A percentile compares a stretch with the other conserved stretches of the same genome.
Conservation (phyloP, 2,329 filamentous ascomycete genomes). For the Aspergillus pseudoviridinutans region DNA sequence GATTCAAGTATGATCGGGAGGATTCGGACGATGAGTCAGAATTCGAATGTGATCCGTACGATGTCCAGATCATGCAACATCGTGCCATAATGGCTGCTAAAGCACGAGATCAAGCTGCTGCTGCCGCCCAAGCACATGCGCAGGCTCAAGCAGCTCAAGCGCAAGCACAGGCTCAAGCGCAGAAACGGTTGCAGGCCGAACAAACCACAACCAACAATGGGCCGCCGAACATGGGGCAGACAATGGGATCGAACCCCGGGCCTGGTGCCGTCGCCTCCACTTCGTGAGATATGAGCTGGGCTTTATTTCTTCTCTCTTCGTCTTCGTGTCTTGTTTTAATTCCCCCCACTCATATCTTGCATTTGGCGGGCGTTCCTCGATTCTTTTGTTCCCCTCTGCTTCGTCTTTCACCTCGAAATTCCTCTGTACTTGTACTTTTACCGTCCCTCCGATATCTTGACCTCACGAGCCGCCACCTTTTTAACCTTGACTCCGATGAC, state of each 20-base stretch:
- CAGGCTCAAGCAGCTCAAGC: slow-evolving; percentile 41
- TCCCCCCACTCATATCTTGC: slow-evolving; percentile 17
- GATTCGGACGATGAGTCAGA: slow-evolving; percentile 72
- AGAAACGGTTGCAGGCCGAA: slow-evolving; percentile 35
- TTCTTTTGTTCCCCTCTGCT: slow-evolving; percentile 15
- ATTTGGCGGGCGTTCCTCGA: slow-evolving; percentile 32
- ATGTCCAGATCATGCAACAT: slow-evolving; percentile 55
- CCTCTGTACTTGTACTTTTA: slow-evolving; percentile 29
- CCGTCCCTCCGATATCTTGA: slow-evolving; percentile 11
- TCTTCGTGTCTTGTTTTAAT: slow-evolving; percentile 13
- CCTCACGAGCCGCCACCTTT: slow-evolving; percentile 3
- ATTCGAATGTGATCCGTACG: slow-evolving; percentile 70
- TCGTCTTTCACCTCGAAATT: slow-evolving; percentile 3
- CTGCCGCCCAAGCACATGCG: slow-evolving; percentile 41
- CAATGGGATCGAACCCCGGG: slow-evolving; percentile 29
- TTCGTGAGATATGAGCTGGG: slow-evolving; percentile 28
- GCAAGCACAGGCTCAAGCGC: slow-evolving; percentile 34
- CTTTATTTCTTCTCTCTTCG: slow-evolving; percentile 16
- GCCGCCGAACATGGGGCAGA: slow-evolving; percentile 18
- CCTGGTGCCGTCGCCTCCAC: slow-evolving; percentile 25
- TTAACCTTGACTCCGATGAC: slow-evolving; percentile 4
- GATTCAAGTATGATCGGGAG: slow-evolving; percentile 84
- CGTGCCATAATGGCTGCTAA: slow-evolving; percentile 48
- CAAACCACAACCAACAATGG: slow-evolving; percentile 26
- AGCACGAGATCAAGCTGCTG: slow-evolving; percentile 39